These are phyloP conservation scores for Annulohypoxylon nitens DNA, from an alignment of 495 filamentous ascomycete genomes.

Conservation along the genomic window DNA sequence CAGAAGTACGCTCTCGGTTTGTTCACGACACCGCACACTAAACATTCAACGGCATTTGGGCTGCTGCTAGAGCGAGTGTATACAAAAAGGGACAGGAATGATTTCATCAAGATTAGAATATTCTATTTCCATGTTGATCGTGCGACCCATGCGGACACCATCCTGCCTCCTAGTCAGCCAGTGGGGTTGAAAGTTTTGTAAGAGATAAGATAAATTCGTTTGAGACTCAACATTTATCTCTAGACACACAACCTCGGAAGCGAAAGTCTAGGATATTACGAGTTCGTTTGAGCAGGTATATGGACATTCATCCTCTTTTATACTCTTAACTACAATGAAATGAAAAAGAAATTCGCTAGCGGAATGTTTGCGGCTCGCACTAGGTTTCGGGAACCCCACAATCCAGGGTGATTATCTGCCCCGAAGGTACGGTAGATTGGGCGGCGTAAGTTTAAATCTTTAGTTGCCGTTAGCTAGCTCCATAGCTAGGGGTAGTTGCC, in stretches of 20 bases:
- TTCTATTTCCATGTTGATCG: too few relatives aligned
- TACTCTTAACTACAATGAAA: neutral
- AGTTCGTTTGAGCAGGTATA: slow-evolving; percentile 44
- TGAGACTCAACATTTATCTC: too few relatives aligned
- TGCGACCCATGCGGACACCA: too few relatives aligned
- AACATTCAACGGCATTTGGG: too few relatives aligned
- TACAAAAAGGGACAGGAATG: too few relatives aligned
- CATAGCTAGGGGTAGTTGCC: neutral
- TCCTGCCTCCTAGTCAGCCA: neutral
- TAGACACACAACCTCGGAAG: neutral
- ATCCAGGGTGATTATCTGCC: neutral
- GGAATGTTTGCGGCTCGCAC: slow-evolving; percentile 13
- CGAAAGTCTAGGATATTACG: neutral
- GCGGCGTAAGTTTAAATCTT: neutral
- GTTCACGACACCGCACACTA: too few relatives aligned
- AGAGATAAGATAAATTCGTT: too few relatives aligned
- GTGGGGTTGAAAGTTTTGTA: neutral
- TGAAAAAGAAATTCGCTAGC: neutral
- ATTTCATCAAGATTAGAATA: too few relatives aligned
- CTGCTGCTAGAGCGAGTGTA: too few relatives aligned
- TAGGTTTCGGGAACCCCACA: slow-evolving; percentile 18
- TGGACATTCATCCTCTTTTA: neutral
- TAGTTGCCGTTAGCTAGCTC: neutral
- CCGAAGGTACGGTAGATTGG: neutral
- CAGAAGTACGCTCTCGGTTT: too few relatives aligned